phyloP scores from a whole-genome alignment of 352 stramenopile species.

The Phytophthora hibernalis region DNA sequence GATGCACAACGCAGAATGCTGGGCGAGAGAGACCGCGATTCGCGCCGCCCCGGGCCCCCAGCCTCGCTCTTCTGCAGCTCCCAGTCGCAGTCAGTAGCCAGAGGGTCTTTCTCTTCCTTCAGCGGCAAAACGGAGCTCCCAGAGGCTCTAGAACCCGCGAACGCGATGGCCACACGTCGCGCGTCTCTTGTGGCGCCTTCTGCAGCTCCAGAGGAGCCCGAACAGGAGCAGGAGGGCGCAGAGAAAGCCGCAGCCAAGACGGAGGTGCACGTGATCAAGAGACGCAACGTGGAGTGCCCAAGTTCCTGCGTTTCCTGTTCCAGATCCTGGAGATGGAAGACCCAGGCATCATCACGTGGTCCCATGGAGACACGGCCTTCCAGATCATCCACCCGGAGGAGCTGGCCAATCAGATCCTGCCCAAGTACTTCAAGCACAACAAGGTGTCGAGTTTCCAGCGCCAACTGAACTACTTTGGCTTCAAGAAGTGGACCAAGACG shows the following conservation, averaged over 20 bases:
- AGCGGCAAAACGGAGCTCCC: constrained; percentile 22
- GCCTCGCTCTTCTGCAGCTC: constrained; percentile 9
- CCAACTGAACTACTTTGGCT: constrained; percentile 85
- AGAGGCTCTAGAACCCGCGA: constrained; percentile 5
- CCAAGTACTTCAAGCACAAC: constrained; percentile 85
- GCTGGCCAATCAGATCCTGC: constrained; percentile 62
- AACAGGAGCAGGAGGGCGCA: constrained; percentile 30
- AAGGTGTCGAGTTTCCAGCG: constrained; percentile 83
- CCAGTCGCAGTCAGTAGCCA: constrained; percentile 1
- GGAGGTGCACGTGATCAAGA: constrained; percentile 44
- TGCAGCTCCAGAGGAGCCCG: constrained; percentile 20
- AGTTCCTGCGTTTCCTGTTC: constrained; percentile 75
- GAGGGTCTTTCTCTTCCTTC: constrained; percentile 10
- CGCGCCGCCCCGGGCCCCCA: background rate
- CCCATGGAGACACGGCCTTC: constrained; percentile 72
- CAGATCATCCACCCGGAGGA: constrained; percentile 72
- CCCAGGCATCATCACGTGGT: constrained; percentile 64
- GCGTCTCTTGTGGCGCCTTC: constrained; percentile 25
- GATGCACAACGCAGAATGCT: constrained; percentile 54
- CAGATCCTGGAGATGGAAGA: constrained; percentile 78
- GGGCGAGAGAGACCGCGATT: constrained; percentile 21
- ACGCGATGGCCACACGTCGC: constrained; percentile 28
- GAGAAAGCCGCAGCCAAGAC: constrained; percentile 12
- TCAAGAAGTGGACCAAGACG: constrained; percentile 87
- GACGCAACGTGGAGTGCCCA: constrained; percentile 72